Evolutionary conservation across 2,329 filamentous ascomycete species (phyloP), one percentile per base, ranked within the genome.

Genomic region (Esteya vermicola): DNA sequence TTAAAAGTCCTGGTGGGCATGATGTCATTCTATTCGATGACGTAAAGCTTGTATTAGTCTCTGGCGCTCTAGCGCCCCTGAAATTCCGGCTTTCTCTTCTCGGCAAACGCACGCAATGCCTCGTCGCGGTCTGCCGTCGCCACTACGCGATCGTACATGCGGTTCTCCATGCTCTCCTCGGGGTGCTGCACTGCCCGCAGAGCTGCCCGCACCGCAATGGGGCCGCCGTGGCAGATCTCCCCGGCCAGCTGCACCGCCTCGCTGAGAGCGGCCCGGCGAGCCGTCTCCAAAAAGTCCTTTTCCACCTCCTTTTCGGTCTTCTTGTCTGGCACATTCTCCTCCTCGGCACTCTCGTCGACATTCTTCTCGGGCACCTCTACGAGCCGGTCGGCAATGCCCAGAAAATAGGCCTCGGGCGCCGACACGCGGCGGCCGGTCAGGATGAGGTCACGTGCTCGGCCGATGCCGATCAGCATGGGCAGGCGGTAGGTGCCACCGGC

Each of bases 401-500:
- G 62, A 57, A 93, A 91, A 60, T 94, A 93, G 0, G 91, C 85
- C 63, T 96, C 91, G 2, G 82, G 65, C 0, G 77, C 89, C 9
- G 71, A 70, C 12, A 98, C 82, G 33, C 85, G 70, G n/a, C 91
- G 75, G 4, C 91, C 91, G 0, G 89, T 96, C 9, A 96, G 67
- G 38, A 96, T 81, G 51, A 96, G 64, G 58, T 98, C 89, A 38
- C 88, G 72, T n/a, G 91, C 91, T 41, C 86, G 77, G 21, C 71
- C 67, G 20, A 81, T 63, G 6, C 91, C 91, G 48, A 98, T 80
- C 18, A 98, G 61, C 9, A 70, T 72, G 2, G 86, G 85, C 1
- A 98, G 75, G 9, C 91, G 79, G 59, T 85, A 85, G 1, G 89
- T 96, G 44, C 89, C 91, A 33, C 91, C 91, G 3, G 89, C 91